Evolutionary conservation across 1,284 basidiomycete genomes (phyloP).

Genomic region (Gomphus sp.): DNA sequence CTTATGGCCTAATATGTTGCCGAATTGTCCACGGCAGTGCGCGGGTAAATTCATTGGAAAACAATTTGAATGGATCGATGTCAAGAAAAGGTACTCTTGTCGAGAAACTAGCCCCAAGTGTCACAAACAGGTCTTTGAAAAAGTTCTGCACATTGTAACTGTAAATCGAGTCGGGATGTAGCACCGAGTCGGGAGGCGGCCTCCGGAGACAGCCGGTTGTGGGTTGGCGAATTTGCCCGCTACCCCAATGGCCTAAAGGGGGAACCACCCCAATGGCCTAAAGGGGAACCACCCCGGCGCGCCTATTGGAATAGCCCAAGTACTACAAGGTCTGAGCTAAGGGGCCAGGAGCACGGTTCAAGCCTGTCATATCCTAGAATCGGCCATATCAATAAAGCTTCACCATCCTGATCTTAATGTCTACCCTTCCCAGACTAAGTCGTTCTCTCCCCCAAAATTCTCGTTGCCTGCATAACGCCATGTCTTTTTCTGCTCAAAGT

Average conservation of each 20-base stretch:
- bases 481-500: neutral
- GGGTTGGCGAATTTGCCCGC: neutral
- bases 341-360: neutral
- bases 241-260: too few relatives aligned
- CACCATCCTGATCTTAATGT: neutral
- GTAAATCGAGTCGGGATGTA: neutral
- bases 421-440: neutral
- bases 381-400: neutral
- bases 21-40: too few relatives aligned
- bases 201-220: neutral
- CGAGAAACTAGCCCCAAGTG: too few relatives aligned
- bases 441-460: neutral
- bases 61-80: too few relatives aligned
- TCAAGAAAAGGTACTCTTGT: too few relatives aligned
- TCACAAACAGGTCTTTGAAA: too few relatives aligned
- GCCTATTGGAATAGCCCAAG: neutral
- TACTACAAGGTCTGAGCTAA: neutral
- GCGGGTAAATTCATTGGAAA: too few relatives aligned
- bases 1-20: too few relatives aligned
- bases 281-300: neutral
- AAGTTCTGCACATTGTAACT: neutral
- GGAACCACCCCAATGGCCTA: neutral
- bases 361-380: neutral
- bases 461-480: neutral
- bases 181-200: neutral